Percentiles rank a stretch among this genome's conserved stretches.
phyloP scores from a whole-genome alignment of 768 basidiomycete species.

The Leccinum boreale region DNA sequence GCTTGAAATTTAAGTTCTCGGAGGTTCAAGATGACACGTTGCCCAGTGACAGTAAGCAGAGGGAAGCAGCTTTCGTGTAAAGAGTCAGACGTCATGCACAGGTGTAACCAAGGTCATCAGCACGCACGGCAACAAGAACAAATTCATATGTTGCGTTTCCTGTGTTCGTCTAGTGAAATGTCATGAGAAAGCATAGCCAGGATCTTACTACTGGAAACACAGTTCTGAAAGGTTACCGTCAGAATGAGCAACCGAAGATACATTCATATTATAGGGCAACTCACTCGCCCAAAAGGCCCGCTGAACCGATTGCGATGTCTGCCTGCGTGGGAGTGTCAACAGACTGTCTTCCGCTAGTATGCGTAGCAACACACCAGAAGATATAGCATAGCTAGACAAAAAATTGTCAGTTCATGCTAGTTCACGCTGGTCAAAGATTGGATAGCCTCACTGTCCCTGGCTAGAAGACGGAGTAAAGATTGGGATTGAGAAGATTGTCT shows the following conservation, averaged over 20 bases:
- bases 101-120: too few species aligned
- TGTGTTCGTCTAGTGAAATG: neutral
- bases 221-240: neutral
- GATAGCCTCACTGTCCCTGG: slow-evolving; percentile 9
- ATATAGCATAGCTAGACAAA: neutral
- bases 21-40: slow-evolving; percentile 17
- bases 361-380: neutral
- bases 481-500: neutral
- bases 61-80: slow-evolving; percentile 3
- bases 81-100: neutral
- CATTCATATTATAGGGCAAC: neutral
- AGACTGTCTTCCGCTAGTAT: neutral
- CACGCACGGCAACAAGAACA: slow-evolving; percentile 1
- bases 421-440: neutral
- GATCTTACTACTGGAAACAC: neutral
- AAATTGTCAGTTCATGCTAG: neutral
- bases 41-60: slow-evolving; percentile 7
- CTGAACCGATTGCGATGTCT: neutral
- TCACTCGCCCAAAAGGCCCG: slow-evolving; percentile 3
- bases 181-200: neutral
- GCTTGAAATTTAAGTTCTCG: neutral
- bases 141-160: neutral
- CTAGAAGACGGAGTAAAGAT: neutral
- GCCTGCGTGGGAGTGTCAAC: neutral
- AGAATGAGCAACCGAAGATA: neutral